Percentiles rank a stretch among this genome's conserved stretches.
Evolutionary conservation across 805 yeast species (phyloP).

Genomic region (Wickerhamiella galacta): DNA sequence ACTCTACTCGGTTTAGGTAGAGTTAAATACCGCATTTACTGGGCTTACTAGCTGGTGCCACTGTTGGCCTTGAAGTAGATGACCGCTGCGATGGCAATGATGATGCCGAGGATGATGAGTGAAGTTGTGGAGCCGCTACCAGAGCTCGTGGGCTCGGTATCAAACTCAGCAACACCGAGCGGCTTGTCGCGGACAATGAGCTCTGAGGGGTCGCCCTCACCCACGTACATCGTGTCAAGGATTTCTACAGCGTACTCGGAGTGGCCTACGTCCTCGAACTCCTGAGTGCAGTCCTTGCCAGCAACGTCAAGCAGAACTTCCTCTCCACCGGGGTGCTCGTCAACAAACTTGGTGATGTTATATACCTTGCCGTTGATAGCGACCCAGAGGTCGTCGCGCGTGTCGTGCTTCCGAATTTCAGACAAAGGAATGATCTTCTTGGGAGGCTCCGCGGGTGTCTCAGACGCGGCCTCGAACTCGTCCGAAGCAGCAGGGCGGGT

Average conservation of each 20-base stretch:
- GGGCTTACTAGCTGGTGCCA: no score
- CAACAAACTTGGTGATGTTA: slow-evolving; percentile 38
- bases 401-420: slow-evolving; percentile 31
- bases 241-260: slow-evolving; percentile 87
- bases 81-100: slow-evolving; percentile 24
- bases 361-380: slow-evolving; percentile 53
- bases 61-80: no score
- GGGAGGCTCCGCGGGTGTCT: no score
- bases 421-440: slow-evolving; percentile 21
- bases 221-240: slow-evolving; percentile 51
- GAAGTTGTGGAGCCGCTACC: slow-evolving; percentile 13
- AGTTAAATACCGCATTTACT: no score
- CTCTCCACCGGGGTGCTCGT: slow-evolving; percentile 70
- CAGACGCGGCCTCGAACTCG: slow-evolving; percentile 3
- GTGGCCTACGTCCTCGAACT: slow-evolving; percentile 82
- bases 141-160: slow-evolving; percentile 10
- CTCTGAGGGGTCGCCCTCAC: slow-evolving; percentile 49
- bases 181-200: slow-evolving; percentile 13
- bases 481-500: not conserved
- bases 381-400: slow-evolving; percentile 52
- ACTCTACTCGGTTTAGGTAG: no score
- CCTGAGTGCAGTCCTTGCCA: slow-evolving; percentile 60
- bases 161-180: slow-evolving; percentile 11
- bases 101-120: slow-evolving; percentile 17
- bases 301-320: slow-evolving; percentile 66